Evolutionary conservation across 768 basidiomycete species (phyloP).

Genomic region (Podaxis pistillaris): DNA sequence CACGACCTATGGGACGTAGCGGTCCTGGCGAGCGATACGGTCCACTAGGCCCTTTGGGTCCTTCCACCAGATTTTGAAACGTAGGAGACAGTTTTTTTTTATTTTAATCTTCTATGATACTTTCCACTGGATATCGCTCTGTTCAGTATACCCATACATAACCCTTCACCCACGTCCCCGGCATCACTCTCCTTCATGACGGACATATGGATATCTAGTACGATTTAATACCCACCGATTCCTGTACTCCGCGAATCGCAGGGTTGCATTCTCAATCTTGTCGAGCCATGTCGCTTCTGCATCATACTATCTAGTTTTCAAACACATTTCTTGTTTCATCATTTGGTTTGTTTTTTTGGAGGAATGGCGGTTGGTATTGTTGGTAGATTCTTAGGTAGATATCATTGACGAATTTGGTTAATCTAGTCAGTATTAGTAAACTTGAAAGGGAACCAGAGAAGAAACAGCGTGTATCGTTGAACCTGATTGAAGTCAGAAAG

Average conservation of each 20-base stretch:
- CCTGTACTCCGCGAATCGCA: slow-evolving; percentile 16
- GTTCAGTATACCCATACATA: slow-evolving; percentile 39
- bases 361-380: slow-evolving; percentile 7
- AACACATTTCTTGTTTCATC: slow-evolving; percentile 17
- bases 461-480: background rate
- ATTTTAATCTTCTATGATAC: slow-evolving; percentile 23
- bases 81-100: slow-evolving; percentile 20
- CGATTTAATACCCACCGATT: slow-evolving; percentile 33
- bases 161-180: slow-evolving; percentile 26
- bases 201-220: slow-evolving; percentile 30
- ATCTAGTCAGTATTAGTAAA: slow-evolving; percentile 3
- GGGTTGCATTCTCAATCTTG: slow-evolving; percentile 14
- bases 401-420: slow-evolving; percentile 4
- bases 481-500: background rate
- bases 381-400: slow-evolving; percentile 15
- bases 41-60: slow-evolving; percentile 61
- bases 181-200: slow-evolving; percentile 25
- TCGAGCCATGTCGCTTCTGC: slow-evolving; percentile 16
- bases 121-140: slow-evolving; percentile 29
- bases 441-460: background rate
- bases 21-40: slow-evolving; percentile 44
- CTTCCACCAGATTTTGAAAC: slow-evolving; percentile 49
- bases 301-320: slow-evolving; percentile 15
- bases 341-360: slow-evolving; percentile 12
- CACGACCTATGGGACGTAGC: slow-evolving; percentile 17